Evolutionary conservation across 2,329 filamentous ascomycete species (phyloP).

Genomic region (Clarireedia monteithiana): DNA sequence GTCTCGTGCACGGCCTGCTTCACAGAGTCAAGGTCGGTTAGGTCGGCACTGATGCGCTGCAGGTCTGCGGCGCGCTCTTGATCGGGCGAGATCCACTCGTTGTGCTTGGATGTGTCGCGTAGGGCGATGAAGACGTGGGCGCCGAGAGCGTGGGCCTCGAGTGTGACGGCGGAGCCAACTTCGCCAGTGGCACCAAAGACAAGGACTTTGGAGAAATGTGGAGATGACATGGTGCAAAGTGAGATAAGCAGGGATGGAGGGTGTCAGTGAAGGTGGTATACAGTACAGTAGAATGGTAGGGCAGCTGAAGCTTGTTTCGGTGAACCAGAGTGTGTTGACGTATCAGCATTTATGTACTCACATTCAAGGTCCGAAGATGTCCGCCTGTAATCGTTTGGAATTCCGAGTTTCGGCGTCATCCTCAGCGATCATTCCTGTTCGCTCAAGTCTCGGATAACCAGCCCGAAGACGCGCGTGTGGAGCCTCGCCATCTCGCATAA

Average conservation of each 20-base stretch:
- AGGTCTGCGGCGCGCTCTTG: constrained; percentile 28
- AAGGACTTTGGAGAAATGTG: constrained; percentile 24
- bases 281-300: neutral
- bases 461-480: neutral
- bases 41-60: constrained; percentile 37
- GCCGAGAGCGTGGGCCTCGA: constrained; percentile 32
- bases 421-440: neutral
- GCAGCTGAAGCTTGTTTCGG: neutral
- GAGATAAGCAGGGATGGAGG: neutral
- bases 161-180: constrained; percentile 36
- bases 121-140: constrained; percentile 40
- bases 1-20: constrained; percentile 33
- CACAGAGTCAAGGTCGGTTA: constrained; percentile 35
- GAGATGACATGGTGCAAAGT: neutral
- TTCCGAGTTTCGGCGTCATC: neutral
- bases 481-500: neutral
- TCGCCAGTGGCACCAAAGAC: constrained; percentile 43
- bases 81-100: constrained; percentile 25
- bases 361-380: neutral
- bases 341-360: neutral
- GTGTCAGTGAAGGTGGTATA: neutral
- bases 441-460: neutral
- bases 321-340: neutral
- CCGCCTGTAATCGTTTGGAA: neutral
- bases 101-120: constrained; percentile 37